These are phyloP conservation scores for Colletotrichum destructivum DNA, from an alignment of 2,329 filamentous ascomycete species.

Conservation along the genomic window DNA sequence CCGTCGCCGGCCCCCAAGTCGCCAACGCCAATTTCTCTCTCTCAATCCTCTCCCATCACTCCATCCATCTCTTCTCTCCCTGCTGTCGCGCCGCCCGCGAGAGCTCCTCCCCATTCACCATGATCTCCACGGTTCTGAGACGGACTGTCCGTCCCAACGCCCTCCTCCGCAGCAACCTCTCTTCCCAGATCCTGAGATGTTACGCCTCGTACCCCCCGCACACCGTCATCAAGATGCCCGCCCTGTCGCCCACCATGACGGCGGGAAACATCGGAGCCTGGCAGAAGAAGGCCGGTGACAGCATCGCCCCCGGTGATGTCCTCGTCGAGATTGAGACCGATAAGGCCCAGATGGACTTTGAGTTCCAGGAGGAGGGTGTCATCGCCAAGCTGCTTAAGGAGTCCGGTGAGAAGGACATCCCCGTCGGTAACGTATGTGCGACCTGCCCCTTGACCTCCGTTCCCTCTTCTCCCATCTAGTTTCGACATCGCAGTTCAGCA, in stretches of 20 bases:
- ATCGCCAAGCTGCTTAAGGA: constrained; percentile 96
- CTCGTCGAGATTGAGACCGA: constrained; percentile 99
- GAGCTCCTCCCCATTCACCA: constrained; percentile 53
- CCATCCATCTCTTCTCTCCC: constrained; percentile 7
- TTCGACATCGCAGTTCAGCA: constrained; percentile 14
- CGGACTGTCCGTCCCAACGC: constrained; percentile 72
- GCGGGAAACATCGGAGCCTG: constrained; percentile 95
- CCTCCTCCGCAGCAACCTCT: constrained; percentile 66
- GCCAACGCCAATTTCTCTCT: background rate
- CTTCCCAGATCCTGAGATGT: constrained; percentile 72
- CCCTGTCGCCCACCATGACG: constrained; percentile 97
- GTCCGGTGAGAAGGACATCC: constrained; percentile 91
- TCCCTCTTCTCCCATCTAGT: constrained; percentile 30
- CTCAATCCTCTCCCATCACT: too few species aligned
- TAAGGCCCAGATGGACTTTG: constrained; percentile 99
- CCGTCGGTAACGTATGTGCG: constrained; percentile 90
- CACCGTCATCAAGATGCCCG: constrained; percentile 97
- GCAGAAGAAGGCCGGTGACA: constrained; percentile 97
- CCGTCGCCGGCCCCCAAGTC: background rate
- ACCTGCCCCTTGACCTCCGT: constrained; percentile 5
- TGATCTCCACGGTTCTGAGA: constrained; percentile 76
- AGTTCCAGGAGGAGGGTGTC: constrained; percentile 98
- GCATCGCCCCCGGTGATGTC: constrained; percentile 91
- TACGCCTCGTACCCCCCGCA: constrained; percentile 93
- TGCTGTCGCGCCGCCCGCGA: constrained; percentile 36